These are phyloP conservation scores for Linnemannia hyalina DNA, from an alignment of 192 early-diverging fungal genomes.

Conservation along the genomic window DNA sequence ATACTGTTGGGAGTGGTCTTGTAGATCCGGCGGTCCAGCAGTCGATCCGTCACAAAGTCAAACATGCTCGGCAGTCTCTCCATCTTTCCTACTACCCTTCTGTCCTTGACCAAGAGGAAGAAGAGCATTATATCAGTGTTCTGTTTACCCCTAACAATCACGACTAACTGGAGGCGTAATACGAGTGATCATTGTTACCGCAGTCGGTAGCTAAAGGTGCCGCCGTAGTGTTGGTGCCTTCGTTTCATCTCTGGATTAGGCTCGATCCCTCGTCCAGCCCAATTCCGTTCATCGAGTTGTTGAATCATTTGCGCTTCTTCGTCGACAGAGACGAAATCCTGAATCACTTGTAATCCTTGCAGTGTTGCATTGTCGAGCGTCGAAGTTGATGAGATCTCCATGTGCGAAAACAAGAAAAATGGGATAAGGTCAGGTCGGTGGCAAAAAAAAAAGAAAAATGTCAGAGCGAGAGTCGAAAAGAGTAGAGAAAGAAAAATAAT, in stretches of 20 bases:
- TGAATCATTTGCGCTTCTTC: conserved; percentile 64
- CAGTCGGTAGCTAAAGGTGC: conserved; percentile 72
- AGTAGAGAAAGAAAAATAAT: background rate
- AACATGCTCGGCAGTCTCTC: conserved; percentile 66
- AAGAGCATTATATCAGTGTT: background rate
- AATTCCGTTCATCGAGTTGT: conserved; percentile 55
- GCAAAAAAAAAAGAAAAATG: background rate
- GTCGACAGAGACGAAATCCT: conserved; percentile 61
- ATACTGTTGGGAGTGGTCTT: conserved; percentile 62
- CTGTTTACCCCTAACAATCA: background rate
- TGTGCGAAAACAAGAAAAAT: background rate
- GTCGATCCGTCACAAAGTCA: conserved; percentile 58
- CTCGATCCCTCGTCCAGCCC: conserved; percentile 70
- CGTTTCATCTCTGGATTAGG: conserved; percentile 78
- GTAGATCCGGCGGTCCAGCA: conserved; percentile 58
- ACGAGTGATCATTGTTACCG: conserved; percentile 46
- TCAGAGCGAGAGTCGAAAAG: background rate
- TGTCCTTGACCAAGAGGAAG: conserved; percentile 20
- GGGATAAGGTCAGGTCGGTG: no score
- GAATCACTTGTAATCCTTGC: conserved; percentile 58
- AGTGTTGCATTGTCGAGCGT: background rate
- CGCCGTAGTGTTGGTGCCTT: conserved; percentile 79
- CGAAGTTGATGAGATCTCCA: background rate
- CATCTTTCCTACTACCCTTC: conserved; percentile 65
- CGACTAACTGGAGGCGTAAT: background rate